Percentiles rank a stretch among this genome's conserved stretches.
These are phyloP conservation scores for Monosporascus sp. DNA, from an alignment of 2,329 filamentous ascomycete species.

Conservation along the genomic window DNA sequence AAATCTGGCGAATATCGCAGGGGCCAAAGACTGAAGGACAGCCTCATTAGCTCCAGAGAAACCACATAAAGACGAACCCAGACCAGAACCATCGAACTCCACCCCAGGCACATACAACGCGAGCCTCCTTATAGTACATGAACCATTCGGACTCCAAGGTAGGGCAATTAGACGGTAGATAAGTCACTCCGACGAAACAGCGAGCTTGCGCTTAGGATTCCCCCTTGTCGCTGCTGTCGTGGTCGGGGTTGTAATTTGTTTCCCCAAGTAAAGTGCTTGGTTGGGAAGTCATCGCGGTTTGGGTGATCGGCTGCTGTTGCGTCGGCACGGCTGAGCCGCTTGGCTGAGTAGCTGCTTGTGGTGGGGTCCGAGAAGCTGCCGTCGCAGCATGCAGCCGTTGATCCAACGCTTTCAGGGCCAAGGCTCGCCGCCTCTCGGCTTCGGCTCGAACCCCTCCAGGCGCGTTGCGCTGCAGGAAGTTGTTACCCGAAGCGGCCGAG, in stretches of 20 bases:
- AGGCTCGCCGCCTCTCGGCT: slow-evolving; percentile 79
- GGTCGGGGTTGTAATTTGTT: slow-evolving; percentile 64
- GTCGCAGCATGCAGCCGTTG: slow-evolving; percentile 86
- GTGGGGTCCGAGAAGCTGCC: slow-evolving; percentile 31
- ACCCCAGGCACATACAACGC: background rate
- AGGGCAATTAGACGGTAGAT: background rate
- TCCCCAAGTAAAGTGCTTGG: slow-evolving; percentile 57
- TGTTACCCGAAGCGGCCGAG: slow-evolving; percentile 65
- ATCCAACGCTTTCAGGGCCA: slow-evolving; percentile 88
- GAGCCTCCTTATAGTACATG: background rate
- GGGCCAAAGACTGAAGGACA: background rate
- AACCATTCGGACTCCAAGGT: background rate
- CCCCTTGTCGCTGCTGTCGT: slow-evolving; percentile 37
- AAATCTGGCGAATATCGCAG: background rate
- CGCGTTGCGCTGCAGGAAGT: slow-evolving; percentile 48
- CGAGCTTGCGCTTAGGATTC: slow-evolving; percentile 12
- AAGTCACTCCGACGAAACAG: background rate
- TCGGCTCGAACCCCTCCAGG: slow-evolving; percentile 76
- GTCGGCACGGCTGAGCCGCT: slow-evolving; percentile 52
- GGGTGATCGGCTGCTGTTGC: slow-evolving; percentile 49
- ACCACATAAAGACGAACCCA: background rate
- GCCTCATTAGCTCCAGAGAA: background rate
- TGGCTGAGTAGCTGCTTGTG: slow-evolving; percentile 36
- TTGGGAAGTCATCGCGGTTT: slow-evolving; percentile 53
- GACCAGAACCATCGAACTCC: background rate